Percentiles rank a stretch among this genome's conserved stretches.
phyloP scores from a whole-genome alignment of 345 rosid species.

The Eucalyptus polybractea region DNA sequence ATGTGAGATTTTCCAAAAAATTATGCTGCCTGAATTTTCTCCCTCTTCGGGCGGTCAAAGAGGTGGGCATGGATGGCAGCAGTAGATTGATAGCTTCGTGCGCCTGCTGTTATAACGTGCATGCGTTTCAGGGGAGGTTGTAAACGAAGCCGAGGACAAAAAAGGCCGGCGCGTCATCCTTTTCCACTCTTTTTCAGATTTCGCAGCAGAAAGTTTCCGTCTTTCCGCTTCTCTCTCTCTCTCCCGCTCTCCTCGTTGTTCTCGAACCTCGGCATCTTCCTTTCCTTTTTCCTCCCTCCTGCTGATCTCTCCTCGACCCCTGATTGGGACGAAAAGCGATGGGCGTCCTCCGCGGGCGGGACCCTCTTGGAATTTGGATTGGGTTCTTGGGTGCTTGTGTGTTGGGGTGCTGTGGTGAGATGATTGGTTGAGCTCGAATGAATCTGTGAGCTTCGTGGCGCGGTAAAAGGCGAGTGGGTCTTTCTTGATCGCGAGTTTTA shows the following conservation, averaged over 20 bases:
- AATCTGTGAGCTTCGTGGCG: background rate
- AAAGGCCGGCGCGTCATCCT: background rate
- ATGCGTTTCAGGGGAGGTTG: background rate
- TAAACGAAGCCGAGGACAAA: slow-evolving; percentile 15
- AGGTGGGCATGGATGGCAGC: background rate
- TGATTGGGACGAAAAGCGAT: background rate
- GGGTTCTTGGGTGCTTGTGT: background rate
- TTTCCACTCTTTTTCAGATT: background rate
- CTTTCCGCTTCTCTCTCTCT: background rate
- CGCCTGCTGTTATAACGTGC: background rate
- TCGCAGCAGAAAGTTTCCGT: background rate
- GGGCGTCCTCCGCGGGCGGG: background rate
- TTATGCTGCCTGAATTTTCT: background rate
- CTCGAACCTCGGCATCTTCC: background rate
- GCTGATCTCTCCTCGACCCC: background rate
- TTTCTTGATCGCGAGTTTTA: background rate
- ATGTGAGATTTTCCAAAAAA: too few relatives aligned
- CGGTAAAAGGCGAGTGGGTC: background rate
- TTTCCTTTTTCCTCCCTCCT: background rate
- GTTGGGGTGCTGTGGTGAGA: background rate
- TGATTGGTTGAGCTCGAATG: background rate
- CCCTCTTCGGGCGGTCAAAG: background rate
- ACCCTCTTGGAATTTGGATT: background rate
- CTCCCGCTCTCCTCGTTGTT: background rate
- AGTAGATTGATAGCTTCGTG: background rate